phyloP scores from a whole-genome alignment of 2,329 filamentous ascomycete genomes.

The Ophiostoma novo-ulmi region DNA sequence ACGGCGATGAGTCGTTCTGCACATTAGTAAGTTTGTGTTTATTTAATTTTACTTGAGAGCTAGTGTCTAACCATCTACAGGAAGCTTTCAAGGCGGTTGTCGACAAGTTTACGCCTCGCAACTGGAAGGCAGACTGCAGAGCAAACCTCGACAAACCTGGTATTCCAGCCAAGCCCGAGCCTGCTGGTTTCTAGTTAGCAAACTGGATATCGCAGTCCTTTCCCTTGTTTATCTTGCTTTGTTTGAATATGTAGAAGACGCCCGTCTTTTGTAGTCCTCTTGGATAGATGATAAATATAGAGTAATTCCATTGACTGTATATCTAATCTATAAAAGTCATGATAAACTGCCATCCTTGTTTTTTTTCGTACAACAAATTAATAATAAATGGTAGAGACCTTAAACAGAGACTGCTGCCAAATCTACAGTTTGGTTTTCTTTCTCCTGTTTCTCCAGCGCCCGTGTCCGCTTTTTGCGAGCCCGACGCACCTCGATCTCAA shows the following conservation, averaged over 20 bases:
- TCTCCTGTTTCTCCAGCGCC: conserved; percentile 24
- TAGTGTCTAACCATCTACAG: conserved; percentile 36
- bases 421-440: conserved; percentile 7
- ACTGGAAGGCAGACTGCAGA: conserved; percentile 63
- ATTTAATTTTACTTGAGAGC: neutral
- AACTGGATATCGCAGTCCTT: neutral
- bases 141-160: conserved; percentile 41
- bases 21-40: conserved; percentile 59
- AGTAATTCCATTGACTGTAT: neutral
- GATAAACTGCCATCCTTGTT: no score
- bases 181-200: conserved; percentile 33
- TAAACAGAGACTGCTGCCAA: neutral
- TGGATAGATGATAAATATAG: neutral
- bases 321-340: neutral
- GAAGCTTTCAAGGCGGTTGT: conserved; percentile 88
- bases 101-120: conserved; percentile 77
- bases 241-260: neutral
- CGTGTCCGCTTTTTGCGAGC: conserved; percentile 50
- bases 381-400: neutral
- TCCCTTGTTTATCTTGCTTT: neutral
- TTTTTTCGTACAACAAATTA: no score
- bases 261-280: neutral
- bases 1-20: conserved; percentile 84
- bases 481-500: conserved; percentile 65
- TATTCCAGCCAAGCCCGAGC: conserved; percentile 47